Evolutionary conservation across 371 early-diverging fungal species (phyloP), one percentile per base, ranked within the genome.

Genomic region (Mortierella sp.): DNA sequence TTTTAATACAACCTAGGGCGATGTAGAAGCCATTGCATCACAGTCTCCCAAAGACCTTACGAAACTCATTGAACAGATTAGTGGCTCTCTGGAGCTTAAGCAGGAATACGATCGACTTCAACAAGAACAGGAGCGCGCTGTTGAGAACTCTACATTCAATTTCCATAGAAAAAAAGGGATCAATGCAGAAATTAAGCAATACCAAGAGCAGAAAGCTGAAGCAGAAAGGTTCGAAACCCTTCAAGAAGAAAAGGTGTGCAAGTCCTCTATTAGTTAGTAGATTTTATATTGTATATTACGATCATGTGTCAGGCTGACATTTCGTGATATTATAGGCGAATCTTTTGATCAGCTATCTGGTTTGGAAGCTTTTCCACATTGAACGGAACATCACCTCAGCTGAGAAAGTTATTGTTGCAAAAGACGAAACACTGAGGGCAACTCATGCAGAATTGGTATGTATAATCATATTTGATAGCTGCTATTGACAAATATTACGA

Each of bases 11-110:
- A 39, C 10, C 16, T 47, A 91, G 91, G 99, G 99, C 30, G 99
- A 99, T 87, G 96, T 99, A 5, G 98, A 98, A 77, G 93, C 96
- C 6, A 92, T 99, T n/a, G 98, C 99, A 5, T 93, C 96, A 26
- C 99, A 99, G 86, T 93, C 95, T 26, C 94, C 99, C 2, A 96
- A 93, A 72, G 99, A 99, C 55, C 88, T 99, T 70, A 96, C 99
- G 3, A 87, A 88, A 12, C 84, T 99, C 43, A 95, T 99, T 75
- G 99, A 99, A 83, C 94, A 96, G 74, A 95, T 99, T 72, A 96
- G 97, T 76, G 99, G 95, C 5, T 98, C 98, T 1, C 84, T 93
- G 60, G 98, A 98, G 66, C 90, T 93, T 59, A 96, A 94, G 79
- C 88, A 89, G 11, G 95, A 96, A 70, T 98, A 99, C 70, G 96